Conservation (phyloP, 257 asterid genomes). For the Fraxinus excelsior region DNA sequence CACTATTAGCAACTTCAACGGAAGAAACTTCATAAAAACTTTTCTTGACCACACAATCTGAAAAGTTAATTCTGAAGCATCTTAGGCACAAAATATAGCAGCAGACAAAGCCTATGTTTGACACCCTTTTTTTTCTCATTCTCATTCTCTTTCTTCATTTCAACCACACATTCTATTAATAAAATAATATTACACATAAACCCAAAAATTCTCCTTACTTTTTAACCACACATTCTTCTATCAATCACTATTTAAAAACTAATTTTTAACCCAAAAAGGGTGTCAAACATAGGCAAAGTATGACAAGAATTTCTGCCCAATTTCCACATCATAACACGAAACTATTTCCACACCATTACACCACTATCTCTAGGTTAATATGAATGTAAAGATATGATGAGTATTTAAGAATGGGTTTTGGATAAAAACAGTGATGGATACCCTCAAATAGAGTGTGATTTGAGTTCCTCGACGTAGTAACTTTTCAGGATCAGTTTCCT, state of each 20-base stretch:
- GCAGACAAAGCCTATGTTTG: too few species aligned
- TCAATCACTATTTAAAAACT: too few species aligned
- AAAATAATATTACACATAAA: too few species aligned
- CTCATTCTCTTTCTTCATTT: too few species aligned
- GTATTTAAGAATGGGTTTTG: slow-evolving; percentile 6
- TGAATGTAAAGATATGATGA: background rate
- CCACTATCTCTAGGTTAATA: background rate
- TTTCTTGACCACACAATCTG: background rate
- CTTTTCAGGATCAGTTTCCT: slow-evolving; percentile 80
- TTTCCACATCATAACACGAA: background rate
- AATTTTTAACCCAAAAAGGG: too few species aligned
- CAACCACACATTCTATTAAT: too few species aligned
- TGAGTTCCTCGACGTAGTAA: slow-evolving; percentile 79
- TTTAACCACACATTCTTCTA: too few species aligned
- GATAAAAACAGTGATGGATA: slow-evolving; percentile 18
- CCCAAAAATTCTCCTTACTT: too few species aligned
- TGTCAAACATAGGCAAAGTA: background rate
- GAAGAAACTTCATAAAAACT: slow-evolving; percentile 10
- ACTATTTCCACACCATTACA: background rate
- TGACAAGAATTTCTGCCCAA: background rate
- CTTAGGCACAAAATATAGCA: background rate
- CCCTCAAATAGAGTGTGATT: slow-evolving; percentile 90
- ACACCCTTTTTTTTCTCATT: too few species aligned
- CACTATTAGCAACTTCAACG: background rate
- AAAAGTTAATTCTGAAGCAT: background rate